Evolutionary conservation across 352 stramenopile genomes (phyloP).

Genomic region (Globisporangium nunn): DNA sequence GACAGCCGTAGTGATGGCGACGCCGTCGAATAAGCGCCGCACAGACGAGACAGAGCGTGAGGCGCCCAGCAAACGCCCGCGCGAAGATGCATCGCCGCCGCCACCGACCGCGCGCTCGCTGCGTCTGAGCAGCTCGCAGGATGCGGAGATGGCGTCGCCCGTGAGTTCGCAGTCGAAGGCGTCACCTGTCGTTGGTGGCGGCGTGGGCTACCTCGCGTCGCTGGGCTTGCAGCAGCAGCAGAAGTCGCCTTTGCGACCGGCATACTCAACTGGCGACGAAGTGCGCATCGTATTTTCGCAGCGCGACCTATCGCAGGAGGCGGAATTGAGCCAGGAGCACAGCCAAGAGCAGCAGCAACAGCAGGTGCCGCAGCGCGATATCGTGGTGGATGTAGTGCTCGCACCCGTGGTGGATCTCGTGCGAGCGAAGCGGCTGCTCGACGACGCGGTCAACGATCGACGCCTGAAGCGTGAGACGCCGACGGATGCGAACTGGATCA

Average conservation of each 20-base stretch:
- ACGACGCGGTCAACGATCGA: conserved; percentile 22
- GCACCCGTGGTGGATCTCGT: neutral
- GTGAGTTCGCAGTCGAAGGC: neutral
- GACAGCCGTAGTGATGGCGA: neutral
- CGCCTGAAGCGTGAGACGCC: conserved; percentile 2
- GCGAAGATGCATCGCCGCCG: conserved; percentile 1
- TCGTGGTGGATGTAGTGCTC: conserved; percentile 1
- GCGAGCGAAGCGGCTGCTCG: conserved; percentile 5
- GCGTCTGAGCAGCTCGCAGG: conserved; percentile 7
- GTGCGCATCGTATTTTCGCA: conserved; percentile 6
- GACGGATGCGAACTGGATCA: conserved; percentile 21
- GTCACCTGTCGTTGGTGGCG: no score
- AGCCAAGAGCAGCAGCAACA: neutral
- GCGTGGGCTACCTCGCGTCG: neutral
- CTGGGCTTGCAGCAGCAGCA: neutral
- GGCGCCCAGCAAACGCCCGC: conserved; percentile 3
- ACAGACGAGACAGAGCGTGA: neutral
- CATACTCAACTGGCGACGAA: neutral
- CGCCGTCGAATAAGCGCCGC: conserved; percentile 8
- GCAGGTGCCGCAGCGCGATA: neutral
- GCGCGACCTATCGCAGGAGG: conserved; percentile 1
- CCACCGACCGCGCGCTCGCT: conserved; percentile 1
- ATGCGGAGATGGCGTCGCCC: conserved; percentile 5
- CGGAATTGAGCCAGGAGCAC: neutral
- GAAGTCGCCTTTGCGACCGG: neutral